These are phyloP conservation scores for Mycena crocata DNA, from an alignment of 768 basidiomycete genomes.

Conservation along the genomic window DNA sequence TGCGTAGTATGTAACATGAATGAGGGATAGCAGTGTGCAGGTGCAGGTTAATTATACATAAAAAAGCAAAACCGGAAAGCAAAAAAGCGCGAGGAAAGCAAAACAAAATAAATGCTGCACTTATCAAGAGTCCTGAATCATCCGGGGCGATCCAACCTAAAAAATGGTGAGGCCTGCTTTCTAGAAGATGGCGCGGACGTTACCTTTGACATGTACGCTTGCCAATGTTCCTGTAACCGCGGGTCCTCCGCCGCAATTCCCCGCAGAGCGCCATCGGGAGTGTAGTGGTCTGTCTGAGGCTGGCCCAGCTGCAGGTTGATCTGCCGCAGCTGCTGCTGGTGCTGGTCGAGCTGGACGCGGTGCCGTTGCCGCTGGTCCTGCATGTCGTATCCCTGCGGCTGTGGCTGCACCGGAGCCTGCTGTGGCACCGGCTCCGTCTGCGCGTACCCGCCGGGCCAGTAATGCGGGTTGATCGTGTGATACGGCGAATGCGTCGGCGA, in stretches of 20 bases:
- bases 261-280: slow-evolving; percentile 57
- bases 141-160: slow-evolving; percentile 57
- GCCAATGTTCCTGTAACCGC: slow-evolving; percentile 76
- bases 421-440: slow-evolving; percentile 27
- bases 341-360: slow-evolving; percentile 25
- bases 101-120: background rate
- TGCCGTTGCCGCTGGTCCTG: slow-evolving; percentile 35
- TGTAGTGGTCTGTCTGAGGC: slow-evolving; percentile 53
- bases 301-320: slow-evolving; percentile 35
- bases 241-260: slow-evolving; percentile 66
- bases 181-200: slow-evolving; percentile 8
- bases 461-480: slow-evolving; percentile 28
- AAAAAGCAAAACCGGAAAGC: slow-evolving; percentile 19
- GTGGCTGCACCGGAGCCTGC: slow-evolving; percentile 27
- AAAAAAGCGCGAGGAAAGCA: background rate
- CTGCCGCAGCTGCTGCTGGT: slow-evolving; percentile 34
- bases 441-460: slow-evolving; percentile 29
- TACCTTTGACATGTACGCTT: slow-evolving; percentile 72
- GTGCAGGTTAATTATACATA: background rate
- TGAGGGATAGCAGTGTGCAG: background rate
- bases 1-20: too few species aligned
- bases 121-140: slow-evolving; percentile 52
- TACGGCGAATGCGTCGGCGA: slow-evolving; percentile 28
- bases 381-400: slow-evolving; percentile 28
- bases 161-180: slow-evolving; percentile 1